Evolutionary conservation across 257 asterid genomes (phyloP).

Genomic region (Gardenia jasminoides): DNA sequence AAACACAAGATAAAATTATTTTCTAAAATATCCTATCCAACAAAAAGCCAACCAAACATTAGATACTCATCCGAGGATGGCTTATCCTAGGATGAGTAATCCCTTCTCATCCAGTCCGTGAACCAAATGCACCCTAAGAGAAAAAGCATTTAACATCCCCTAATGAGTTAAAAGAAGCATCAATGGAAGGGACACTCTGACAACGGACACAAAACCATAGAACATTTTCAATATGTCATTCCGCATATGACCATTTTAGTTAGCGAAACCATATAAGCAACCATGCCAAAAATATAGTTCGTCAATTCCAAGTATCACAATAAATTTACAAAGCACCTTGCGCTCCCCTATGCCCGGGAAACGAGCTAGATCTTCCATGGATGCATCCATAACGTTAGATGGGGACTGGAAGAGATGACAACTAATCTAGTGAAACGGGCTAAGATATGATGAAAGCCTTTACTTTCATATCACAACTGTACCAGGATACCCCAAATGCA

Average conservation of each 20-base stretch:
- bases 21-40: too few relatives aligned
- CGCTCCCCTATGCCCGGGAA: constrained; percentile 99
- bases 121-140: too few relatives aligned
- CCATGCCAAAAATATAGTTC: not conserved
- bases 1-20: too few relatives aligned
- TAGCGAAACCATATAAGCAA: not conserved
- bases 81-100: too few relatives aligned
- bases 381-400: constrained; percentile 87
- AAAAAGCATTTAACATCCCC: not conserved
- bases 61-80: too few relatives aligned
- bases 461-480: constrained; percentile 3
- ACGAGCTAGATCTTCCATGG: constrained; percentile 97
- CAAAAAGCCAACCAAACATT: too few relatives aligned
- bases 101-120: too few relatives aligned
- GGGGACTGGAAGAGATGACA: constrained; percentile 54
- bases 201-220: not conserved
- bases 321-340: constrained; percentile 51
- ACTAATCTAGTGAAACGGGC: not conserved
- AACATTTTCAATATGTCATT: not conserved
- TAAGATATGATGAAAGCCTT: not conserved
- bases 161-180: not conserved
- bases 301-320: not conserved
- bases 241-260: not conserved
- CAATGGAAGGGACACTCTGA: not conserved
- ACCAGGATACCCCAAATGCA: constrained; percentile 78